A percentile compares a stretch with the other conserved stretches of the same genome.
These are phyloP conservation scores for Knoxdaviesia capensis DNA, from an alignment of 2,329 filamentous ascomycete genomes.

Conservation along the genomic window DNA sequence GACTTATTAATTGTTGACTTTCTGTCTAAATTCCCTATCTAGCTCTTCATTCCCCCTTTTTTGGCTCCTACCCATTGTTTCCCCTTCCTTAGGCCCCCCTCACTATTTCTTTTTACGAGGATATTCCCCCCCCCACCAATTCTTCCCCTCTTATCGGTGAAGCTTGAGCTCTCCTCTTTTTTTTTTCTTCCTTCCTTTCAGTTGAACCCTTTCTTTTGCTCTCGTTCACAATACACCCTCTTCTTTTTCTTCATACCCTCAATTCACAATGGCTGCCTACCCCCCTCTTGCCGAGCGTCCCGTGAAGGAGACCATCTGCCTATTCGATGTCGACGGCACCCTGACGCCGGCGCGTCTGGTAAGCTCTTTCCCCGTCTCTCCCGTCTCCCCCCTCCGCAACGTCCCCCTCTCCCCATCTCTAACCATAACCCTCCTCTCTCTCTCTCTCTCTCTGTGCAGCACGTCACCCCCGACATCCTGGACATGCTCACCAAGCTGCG, in stretches of 20 bases:
- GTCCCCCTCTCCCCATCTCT: not conserved
- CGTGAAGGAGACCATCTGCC: conserved; percentile 77
- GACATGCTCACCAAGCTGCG: conserved; percentile 59
- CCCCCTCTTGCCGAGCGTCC: conserved; percentile 67
- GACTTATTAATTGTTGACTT: too few species aligned
- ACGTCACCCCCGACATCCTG: conserved; percentile 64
- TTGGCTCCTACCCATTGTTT: too few species aligned
- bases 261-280: conserved; percentile 28
- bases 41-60: too few species aligned
- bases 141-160: too few species aligned
- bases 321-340: conserved; percentile 94
- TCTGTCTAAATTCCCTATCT: too few species aligned
- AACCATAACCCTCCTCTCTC: not conserved
- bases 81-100: not conserved
- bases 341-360: conserved; percentile 68
- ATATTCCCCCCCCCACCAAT: too few species aligned
- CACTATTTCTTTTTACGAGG: not conserved
- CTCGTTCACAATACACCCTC: not conserved
- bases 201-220: not conserved
- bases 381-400: not conserved
- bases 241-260: conserved; percentile 2
- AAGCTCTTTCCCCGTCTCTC: conserved; percentile 12
- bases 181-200: not conserved
- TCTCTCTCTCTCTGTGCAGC: conserved; percentile 19
- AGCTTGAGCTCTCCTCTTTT: not conserved